These are phyloP conservation scores for Neophaeococcomyces aloes DNA, from an alignment of 2,329 filamentous ascomycete species.

Conservation along the genomic window DNA sequence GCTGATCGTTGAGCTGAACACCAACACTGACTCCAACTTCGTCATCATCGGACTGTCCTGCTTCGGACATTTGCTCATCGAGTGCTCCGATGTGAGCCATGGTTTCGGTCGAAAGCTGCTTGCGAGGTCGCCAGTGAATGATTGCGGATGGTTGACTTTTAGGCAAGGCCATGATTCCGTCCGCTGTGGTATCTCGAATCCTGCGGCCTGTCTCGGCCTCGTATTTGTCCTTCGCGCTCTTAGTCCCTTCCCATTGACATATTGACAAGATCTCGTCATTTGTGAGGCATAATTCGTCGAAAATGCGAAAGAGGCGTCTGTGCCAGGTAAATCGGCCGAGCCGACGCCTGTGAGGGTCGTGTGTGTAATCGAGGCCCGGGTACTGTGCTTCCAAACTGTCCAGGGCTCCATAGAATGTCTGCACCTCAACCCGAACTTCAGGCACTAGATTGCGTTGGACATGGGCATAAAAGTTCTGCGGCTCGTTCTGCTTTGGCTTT, in stretches of 20 bases:
- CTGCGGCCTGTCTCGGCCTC: slow-evolving; percentile 47
- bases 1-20: slow-evolving; percentile 41
- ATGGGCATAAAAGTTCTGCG: slow-evolving; percentile 48
- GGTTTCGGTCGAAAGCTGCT: slow-evolving; percentile 3
- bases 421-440: slow-evolving; percentile 55
- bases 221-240: slow-evolving; percentile 37
- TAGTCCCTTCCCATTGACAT: slow-evolving; percentile 49
- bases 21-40: slow-evolving; percentile 42
- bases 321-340: slow-evolving; percentile 53
- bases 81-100: slow-evolving; percentile 20
- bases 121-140: background rate
- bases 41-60: slow-evolving; percentile 33
- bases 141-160: background rate
- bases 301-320: slow-evolving; percentile 48
- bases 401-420: slow-evolving; percentile 53
- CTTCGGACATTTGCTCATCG: slow-evolving; percentile 20
- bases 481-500: slow-evolving; percentile 45
- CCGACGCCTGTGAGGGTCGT: slow-evolving; percentile 51
- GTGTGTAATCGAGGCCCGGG: slow-evolving; percentile 55
- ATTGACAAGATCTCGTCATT: slow-evolving; percentile 50
- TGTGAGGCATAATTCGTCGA: slow-evolving; percentile 50
- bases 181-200: slow-evolving; percentile 52
- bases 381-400: slow-evolving; percentile 57
- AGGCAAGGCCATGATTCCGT: slow-evolving; percentile 36
- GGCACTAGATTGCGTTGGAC: slow-evolving; percentile 52